These are phyloP conservation scores for Globisporangium takayamanum DNA, from an alignment of 352 stramenopile genomes.

Conservation along the genomic window DNA sequence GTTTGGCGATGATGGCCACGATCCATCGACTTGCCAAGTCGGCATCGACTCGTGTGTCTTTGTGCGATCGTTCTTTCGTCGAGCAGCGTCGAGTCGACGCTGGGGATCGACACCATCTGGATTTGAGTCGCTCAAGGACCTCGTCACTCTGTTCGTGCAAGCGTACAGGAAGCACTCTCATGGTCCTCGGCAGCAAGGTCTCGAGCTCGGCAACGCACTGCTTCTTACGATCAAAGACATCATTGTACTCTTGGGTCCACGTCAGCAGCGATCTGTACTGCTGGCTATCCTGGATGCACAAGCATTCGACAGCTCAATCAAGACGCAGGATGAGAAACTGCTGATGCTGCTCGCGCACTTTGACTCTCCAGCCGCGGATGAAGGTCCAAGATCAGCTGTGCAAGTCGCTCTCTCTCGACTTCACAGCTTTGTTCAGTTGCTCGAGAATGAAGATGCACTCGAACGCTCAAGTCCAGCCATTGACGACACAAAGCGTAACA, in stretches of 20 bases:
- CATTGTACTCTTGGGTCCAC: slow-evolving; percentile 8
- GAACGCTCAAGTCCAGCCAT: not conserved
- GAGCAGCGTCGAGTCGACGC: not conserved
- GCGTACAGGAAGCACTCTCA: not conserved
- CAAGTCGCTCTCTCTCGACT: not conserved
- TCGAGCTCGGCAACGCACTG: slow-evolving; percentile 21
- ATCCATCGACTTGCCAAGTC: not conserved
- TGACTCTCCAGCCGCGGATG: not conserved
- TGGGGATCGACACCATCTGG: not conserved
- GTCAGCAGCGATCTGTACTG: not conserved
- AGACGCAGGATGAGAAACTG: not conserved
- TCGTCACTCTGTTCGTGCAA: slow-evolving; percentile 10
- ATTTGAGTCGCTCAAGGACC: not conserved
- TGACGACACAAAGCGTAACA: slow-evolving; percentile 4
- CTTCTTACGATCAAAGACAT: slow-evolving; percentile 25
- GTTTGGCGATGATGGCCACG: not conserved
- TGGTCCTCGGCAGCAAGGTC: not conserved
- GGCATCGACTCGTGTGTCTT: slow-evolving; percentile 4
- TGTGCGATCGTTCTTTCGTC: slow-evolving; percentile 6
- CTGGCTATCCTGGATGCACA: not conserved
- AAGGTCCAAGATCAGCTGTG: not conserved
- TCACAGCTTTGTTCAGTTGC: not conserved
- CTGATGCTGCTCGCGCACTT: slow-evolving; percentile 6
- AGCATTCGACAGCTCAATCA: not conserved
- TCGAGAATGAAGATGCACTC: not conserved